Percentiles rank a stretch among this genome's conserved stretches.
phyloP scores from a whole-genome alignment of 257 asterid genomes.

The Penstemon barbatus region DNA sequence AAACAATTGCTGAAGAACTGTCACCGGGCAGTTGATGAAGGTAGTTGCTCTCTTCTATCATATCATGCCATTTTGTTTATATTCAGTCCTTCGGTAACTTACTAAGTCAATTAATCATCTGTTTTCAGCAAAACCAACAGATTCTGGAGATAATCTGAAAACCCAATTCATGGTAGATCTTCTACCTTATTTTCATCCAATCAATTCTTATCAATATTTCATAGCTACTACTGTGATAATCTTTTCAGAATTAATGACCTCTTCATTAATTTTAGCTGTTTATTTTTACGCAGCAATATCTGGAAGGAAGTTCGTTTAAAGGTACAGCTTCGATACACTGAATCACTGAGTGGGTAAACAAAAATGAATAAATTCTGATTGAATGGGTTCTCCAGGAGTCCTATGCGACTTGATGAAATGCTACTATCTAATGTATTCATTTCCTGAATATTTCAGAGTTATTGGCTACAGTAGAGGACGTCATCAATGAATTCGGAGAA shows the following conservation, averaged over 20 bases:
- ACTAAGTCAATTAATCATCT: slow-evolving; percentile 25
- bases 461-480: slow-evolving; percentile 65
- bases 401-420: neutral
- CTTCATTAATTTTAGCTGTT: slow-evolving; percentile 19
- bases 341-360: neutral
- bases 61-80: slow-evolving; percentile 10
- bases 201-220: slow-evolving; percentile 10
- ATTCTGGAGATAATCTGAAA: slow-evolving; percentile 46
- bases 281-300: slow-evolving; percentile 59
- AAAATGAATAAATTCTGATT: neutral
- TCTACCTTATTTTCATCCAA: slow-evolving; percentile 1
- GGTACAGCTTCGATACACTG: slow-evolving; percentile 38
- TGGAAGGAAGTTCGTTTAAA: slow-evolving; percentile 67
- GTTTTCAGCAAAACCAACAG: slow-evolving; percentile 43
- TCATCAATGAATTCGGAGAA: slow-evolving; percentile 61
- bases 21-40: slow-evolving; percentile 51
- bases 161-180: slow-evolving; percentile 61
- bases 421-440: slow-evolving; percentile 22
- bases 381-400: slow-evolving; percentile 1
- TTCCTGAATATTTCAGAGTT: slow-evolving; percentile 53
- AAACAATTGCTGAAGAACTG: slow-evolving; percentile 65
- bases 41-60: slow-evolving; percentile 28
- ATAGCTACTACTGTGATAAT: slow-evolving; percentile 11
- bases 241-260: neutral
- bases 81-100: slow-evolving; percentile 14